phyloP scores from a whole-genome alignment of 352 stramenopile genomes.

The Globisporangium irregulare region DNA sequence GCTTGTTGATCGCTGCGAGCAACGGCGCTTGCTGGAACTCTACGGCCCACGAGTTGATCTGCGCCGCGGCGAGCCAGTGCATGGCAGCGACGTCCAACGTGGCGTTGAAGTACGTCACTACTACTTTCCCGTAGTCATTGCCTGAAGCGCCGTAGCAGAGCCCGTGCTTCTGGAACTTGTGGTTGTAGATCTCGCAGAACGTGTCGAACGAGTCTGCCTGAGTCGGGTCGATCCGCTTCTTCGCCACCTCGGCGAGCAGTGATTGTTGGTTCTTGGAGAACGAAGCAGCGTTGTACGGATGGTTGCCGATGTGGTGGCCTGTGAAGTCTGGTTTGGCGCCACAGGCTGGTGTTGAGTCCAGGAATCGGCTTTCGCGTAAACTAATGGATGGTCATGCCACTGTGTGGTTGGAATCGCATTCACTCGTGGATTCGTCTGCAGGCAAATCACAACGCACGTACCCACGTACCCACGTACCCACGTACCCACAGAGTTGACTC shows the following conservation, averaged over 20 bases:
- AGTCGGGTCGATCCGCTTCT: conserved; percentile 48
- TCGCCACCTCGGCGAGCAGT: conserved; percentile 46
- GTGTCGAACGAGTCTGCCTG: conserved; percentile 21
- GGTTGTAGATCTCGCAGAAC: conserved; percentile 80
- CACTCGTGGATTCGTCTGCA: neutral
- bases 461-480: neutral
- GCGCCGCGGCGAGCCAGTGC: conserved; percentile 6
- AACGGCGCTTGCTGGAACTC: conserved; percentile 1
- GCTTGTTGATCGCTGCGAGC: conserved; percentile 6
- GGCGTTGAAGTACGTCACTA: conserved; percentile 18
- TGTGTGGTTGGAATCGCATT: neutral
- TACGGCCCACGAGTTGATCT: conserved; percentile 17
- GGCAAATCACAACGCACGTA: neutral
- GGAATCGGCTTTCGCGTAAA: neutral
- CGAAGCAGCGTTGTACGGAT: too few relatives aligned
- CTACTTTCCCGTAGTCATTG: conserved; percentile 4
- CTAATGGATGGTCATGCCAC: neutral
- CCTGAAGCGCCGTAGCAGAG: conserved; percentile 61
- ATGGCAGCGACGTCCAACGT: conserved; percentile 7
- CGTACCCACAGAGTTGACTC: neutral
- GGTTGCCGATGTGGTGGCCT: neutral
- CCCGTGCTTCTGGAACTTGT: conserved; percentile 87
- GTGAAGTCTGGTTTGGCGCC: neutral
- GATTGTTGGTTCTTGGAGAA: neutral
- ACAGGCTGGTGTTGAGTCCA: neutral